phyloP scores from a whole-genome alignment of 352 stramenopile genomes.

The Peronospora tabacina region DNA sequence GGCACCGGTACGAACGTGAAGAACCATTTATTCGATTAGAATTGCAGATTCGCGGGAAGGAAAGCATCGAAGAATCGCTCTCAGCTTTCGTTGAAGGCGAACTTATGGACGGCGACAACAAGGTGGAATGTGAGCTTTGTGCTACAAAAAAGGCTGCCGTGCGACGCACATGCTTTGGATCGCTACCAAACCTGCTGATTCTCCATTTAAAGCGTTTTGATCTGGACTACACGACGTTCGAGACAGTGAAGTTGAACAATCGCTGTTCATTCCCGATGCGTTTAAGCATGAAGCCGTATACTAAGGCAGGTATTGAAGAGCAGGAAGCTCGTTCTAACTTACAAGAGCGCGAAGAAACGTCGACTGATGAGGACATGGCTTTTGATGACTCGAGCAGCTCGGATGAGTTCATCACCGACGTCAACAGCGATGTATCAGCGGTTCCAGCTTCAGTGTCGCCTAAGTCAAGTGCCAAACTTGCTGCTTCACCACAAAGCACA shows the following conservation, averaged over 20 bases:
- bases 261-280: constrained; percentile 95
- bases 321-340: constrained; percentile 50
- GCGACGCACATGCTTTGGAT: constrained; percentile 91
- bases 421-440: constrained; percentile 28
- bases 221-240: constrained; percentile 98
- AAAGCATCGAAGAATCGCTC: constrained; percentile 96
- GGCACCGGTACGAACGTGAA: constrained; percentile 91
- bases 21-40: constrained; percentile 97
- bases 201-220: constrained; percentile 99
- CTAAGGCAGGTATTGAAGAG: constrained; percentile 93
- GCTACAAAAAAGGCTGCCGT: constrained; percentile 96
- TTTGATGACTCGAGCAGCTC: constrained; percentile 45
- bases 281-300: constrained; percentile 98
- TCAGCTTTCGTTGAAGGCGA: constrained; percentile 96
- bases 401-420: constrained; percentile 56
- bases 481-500: constrained; percentile 14
- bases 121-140: constrained; percentile 96
- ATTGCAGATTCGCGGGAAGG: constrained; percentile 96
- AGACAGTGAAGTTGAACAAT: constrained; percentile 99
- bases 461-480: constrained; percentile 22
- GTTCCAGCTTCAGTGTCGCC: constrained; percentile 20
- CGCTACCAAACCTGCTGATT: constrained; percentile 95
- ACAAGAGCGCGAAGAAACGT: constrained; percentile 33
- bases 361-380: constrained; percentile 45
- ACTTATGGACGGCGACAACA: constrained; percentile 99